Percentiles rank a stretch among this genome's conserved stretches.
phyloP scores from a whole-genome alignment of 1,139 yeast genomes.

The Saccharomyces hybrid region DNA sequence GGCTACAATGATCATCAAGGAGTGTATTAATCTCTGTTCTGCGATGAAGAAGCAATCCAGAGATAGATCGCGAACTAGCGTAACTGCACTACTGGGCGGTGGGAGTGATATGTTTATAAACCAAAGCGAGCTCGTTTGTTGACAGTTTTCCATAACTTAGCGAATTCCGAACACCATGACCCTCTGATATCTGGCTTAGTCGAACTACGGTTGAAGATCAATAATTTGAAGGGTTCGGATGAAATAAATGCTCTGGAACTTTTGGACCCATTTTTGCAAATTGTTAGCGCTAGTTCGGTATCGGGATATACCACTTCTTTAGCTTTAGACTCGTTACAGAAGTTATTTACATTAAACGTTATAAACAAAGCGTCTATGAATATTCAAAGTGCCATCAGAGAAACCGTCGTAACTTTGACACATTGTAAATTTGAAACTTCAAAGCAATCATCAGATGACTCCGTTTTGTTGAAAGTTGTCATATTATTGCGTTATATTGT shows the following conservation, averaged over 20 bases:
- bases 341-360: conserved; percentile 53
- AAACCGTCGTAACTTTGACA: conserved; percentile 62
- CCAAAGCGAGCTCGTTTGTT: conserved; percentile 17
- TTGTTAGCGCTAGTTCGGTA: conserved; percentile 74
- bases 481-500: conserved; percentile 62
- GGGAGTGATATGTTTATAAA: conserved; percentile 39
- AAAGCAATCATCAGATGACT: conserved; percentile 85
- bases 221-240: conserved; percentile 45
- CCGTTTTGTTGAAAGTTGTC: conserved; percentile 75
- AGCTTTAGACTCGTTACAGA: conserved; percentile 66
- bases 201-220: conserved; percentile 61
- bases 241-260: conserved; percentile 64
- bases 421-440: conserved; percentile 94
- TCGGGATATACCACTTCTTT: conserved; percentile 77
- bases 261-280: conserved; percentile 75
- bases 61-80: conserved; percentile 53
- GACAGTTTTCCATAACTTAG: conserved; percentile 27
- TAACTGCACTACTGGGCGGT: conserved; percentile 72
- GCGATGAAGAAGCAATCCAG: conserved; percentile 43
- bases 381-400: conserved; percentile 40
- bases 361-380: conserved; percentile 39
- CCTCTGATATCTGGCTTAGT: conserved; percentile 75
- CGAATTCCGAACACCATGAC: conserved; percentile 33
- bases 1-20: conserved; percentile 48
- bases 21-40: conserved; percentile 49